Conservation (phyloP, 1,284 basidiomycete species). For the Ganoderma boninense region DNA sequence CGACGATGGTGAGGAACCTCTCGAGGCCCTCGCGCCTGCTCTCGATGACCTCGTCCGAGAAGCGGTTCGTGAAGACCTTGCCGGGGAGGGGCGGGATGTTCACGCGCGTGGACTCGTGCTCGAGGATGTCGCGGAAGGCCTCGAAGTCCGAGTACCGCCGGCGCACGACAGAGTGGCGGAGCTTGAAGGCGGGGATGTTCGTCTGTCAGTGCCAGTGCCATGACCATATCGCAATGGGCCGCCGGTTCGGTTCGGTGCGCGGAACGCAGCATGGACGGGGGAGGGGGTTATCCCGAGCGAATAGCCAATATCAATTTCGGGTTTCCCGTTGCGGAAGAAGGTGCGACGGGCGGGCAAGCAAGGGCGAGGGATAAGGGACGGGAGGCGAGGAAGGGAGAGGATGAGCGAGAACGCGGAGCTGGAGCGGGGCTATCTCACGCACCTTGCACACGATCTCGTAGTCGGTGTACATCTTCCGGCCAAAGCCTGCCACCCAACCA, state of each 20-base stretch:
- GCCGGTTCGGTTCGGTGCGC: background rate
- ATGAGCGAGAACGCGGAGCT: conserved; percentile 3
- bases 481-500: conserved; percentile 69
- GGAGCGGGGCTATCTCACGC: conserved; percentile 35
- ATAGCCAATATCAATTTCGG: background rate
- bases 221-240: background rate
- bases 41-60: conserved; percentile 98
- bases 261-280: background rate
- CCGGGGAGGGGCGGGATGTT: conserved; percentile 98
- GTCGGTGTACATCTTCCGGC: conserved; percentile 99
- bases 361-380: background rate
- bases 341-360: background rate
- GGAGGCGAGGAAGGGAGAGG: too few species aligned
- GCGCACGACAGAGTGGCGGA: conserved; percentile 93
- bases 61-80: conserved; percentile 96
- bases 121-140: conserved; percentile 97
- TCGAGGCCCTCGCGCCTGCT: conserved; percentile 92
- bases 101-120: conserved; percentile 95
- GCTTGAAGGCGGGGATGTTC: conserved; percentile 98
- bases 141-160: conserved; percentile 99
- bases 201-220: conserved; percentile 61
- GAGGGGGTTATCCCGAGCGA: too few species aligned
- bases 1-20: conserved; percentile 95
- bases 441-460: conserved; percentile 99
- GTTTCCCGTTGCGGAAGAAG: background rate